Percentiles rank a stretch among this genome's conserved stretches.
phyloP scores from a whole-genome alignment of 768 basidiomycete species.

The Boletales sp. region DNA sequence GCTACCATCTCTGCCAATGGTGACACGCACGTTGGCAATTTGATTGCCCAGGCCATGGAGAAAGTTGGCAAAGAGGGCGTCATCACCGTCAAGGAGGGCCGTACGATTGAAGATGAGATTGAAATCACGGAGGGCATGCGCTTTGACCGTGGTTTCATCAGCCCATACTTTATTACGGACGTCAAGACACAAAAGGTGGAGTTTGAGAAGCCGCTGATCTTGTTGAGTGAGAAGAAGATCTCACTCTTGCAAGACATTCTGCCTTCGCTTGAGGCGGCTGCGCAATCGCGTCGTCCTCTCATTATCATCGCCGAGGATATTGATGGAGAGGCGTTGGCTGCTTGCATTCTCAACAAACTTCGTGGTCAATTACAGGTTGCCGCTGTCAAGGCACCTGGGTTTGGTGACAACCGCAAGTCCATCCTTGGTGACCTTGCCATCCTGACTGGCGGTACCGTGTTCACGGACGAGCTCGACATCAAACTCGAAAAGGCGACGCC shows the following conservation, averaged over 20 bases:
- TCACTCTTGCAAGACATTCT: slow-evolving; percentile 92
- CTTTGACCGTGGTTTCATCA: slow-evolving; percentile 98
- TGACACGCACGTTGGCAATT: slow-evolving; percentile 85
- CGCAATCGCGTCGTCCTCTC: slow-evolving; percentile 81
- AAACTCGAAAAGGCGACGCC: slow-evolving; percentile 89
- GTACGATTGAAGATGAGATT: slow-evolving; percentile 97
- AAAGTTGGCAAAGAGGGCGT: slow-evolving; percentile 99
- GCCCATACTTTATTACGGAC: slow-evolving; percentile 97
- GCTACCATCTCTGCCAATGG: slow-evolving; percentile 89
- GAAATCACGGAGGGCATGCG: slow-evolving; percentile 99
- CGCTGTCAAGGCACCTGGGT: slow-evolving; percentile 96
- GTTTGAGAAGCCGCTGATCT: slow-evolving; percentile 92
- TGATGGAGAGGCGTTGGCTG: slow-evolving; percentile 96
- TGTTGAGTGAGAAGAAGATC: slow-evolving; percentile 98
- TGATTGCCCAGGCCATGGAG: slow-evolving; percentile 99
- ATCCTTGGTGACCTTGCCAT: slow-evolving; percentile 97
- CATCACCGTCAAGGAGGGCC: slow-evolving; percentile 99
- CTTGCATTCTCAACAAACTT: slow-evolving; percentile 98
- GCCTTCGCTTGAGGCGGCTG: slow-evolving; percentile 81
- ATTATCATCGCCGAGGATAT: slow-evolving; percentile 97
- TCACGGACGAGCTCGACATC: slow-evolving; percentile 95
- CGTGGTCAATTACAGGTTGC: slow-evolving; percentile 93
- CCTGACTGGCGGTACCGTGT: slow-evolving; percentile 96
- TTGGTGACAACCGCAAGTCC: slow-evolving; percentile 98
- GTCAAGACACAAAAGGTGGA: slow-evolving; percentile 95